phyloP scores from a whole-genome alignment of 192 early-diverging fungal species.

The Backusella macrospora region DNA sequence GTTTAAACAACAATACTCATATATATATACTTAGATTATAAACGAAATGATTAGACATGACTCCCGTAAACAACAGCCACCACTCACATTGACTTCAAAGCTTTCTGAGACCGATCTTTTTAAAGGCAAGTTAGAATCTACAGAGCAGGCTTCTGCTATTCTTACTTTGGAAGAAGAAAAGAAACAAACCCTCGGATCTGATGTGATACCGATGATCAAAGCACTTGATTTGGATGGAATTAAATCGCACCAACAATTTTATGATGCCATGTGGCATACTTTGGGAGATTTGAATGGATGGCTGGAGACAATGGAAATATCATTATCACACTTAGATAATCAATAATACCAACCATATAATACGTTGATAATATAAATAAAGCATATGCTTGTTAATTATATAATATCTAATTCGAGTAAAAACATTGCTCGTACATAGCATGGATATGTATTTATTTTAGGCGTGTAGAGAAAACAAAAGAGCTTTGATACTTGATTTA shows the following conservation, averaged over 20 bases:
- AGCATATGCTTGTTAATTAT: too few relatives aligned
- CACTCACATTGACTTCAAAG: background rate
- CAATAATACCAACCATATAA: background rate
- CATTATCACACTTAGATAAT: slow-evolving; percentile 16
- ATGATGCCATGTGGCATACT: slow-evolving; percentile 19
- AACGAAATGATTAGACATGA: slow-evolving; percentile 13
- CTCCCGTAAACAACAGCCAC: background rate
- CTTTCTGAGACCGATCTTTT: background rate
- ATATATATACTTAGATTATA: background rate
- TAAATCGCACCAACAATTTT: slow-evolving; percentile 14
- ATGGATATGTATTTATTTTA: too few relatives aligned
- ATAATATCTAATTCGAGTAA: too few relatives aligned
- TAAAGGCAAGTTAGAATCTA: background rate
- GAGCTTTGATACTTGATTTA: too few relatives aligned
- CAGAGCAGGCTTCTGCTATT: background rate
- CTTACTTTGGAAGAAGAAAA: background rate
- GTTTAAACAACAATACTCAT: background rate
- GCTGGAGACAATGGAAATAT: slow-evolving; percentile 17
- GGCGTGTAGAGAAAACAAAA: too few relatives aligned
- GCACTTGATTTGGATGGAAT: slow-evolving; percentile 11
- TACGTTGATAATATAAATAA: background rate
- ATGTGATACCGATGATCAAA: background rate
- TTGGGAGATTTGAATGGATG: slow-evolving; percentile 20
- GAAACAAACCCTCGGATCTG: background rate
- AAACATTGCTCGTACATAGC: too few relatives aligned